These are phyloP conservation scores for Pseudogymnoascus sp. DNA, from an alignment of 2,329 filamentous ascomycete genomes.

Conservation along the genomic window DNA sequence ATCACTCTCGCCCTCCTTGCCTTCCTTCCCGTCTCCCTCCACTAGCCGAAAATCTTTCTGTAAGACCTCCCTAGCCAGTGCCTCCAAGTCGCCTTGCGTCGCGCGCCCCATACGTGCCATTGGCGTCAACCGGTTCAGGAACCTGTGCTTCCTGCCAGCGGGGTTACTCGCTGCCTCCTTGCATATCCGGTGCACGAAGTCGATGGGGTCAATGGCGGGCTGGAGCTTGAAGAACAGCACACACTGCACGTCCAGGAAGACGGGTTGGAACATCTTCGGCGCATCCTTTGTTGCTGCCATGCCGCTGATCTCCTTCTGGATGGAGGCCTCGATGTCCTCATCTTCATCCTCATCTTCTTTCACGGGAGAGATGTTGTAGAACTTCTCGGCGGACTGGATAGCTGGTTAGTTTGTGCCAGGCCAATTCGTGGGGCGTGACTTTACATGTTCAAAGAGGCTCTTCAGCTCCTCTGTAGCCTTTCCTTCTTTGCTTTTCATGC, in stretches of 20 bases:
- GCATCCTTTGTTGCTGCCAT: conserved; percentile 42
- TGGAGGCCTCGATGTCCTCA: conserved; percentile 63
- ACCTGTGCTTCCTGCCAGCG: conserved; percentile 42
- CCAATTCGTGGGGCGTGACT: conserved; percentile 16
- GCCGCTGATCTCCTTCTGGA: conserved; percentile 60
- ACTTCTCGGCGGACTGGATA: conserved; percentile 54
- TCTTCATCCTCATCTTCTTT: conserved; percentile 33
- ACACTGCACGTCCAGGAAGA: conserved; percentile 52
- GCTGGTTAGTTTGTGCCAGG: conserved; percentile 11
- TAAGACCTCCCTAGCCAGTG: conserved; percentile 56
- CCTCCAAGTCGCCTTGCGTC: conserved; percentile 58
- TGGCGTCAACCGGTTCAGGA: conserved; percentile 54
- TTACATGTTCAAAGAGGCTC: conserved; percentile 58
- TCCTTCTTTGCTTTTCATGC: conserved; percentile 61
- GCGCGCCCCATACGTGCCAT: conserved; percentile 52
- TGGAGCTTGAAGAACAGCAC: conserved; percentile 54
- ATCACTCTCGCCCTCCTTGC: conserved; percentile 18
- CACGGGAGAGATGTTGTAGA: conserved; percentile 40
- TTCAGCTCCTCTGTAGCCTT: conserved; percentile 62
- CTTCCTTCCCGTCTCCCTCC: conserved; percentile 20
- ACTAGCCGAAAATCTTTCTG: conserved; percentile 50
- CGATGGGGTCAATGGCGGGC: conserved; percentile 46
- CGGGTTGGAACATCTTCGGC: conserved; percentile 41
- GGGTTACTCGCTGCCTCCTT: conserved; percentile 40
- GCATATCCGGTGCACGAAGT: conserved; percentile 47